Base-by-base conservation (phyloP, 148 eudicot species). In the Chenopodium formosanum region DNA sequence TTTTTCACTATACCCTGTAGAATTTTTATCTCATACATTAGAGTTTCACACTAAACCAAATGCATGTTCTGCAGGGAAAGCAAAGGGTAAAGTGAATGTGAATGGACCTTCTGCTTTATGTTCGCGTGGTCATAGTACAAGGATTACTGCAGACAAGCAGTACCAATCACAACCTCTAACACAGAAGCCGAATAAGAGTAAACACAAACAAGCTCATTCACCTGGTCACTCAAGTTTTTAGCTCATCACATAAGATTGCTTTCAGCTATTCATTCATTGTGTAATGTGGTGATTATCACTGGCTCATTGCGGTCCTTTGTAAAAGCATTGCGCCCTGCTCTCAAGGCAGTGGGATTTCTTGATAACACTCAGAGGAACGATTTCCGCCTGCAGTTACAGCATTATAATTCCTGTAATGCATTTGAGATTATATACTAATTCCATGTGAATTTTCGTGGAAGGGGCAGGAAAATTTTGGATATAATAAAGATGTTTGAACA, bases 121-220 rank as follows among this genome's bases (percentile, higher is more conserved):
- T 53, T 65, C 87, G 4, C 71, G 75, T 74, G 46, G 80, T 22
- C 86, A 77, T 19, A 73, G 50, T 78, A 17, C 83, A 25, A 85
- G 82, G 72, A 60, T 74, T 3, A 67, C 52, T 60, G 47, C 65
- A 56, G 87, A 85, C 74, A 88, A 70, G 83, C 84, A 58, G 25
- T 40, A 40, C 8, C 40, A 77, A 50, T 40, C 31, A 23, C 76
- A 47, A 53, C 27, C 86, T 23, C 32, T 66, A 23, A 20, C 75
- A 32, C 63, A 74, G 31, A 87, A 80, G 53, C 83, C 81, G 2
- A 60, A 74, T 72, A 83, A 75, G 81, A 74, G 62, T 19, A 34
- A 63, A 75, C 85, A 69, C 27, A 85, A 65, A 80, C 78, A 86
- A 48, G 70, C 67, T 31, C 78, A 83, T 32, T 50, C 50, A 44